Conservation (phyloP, 768 basidiomycete species). For the Lactarius psammicola region DNA sequence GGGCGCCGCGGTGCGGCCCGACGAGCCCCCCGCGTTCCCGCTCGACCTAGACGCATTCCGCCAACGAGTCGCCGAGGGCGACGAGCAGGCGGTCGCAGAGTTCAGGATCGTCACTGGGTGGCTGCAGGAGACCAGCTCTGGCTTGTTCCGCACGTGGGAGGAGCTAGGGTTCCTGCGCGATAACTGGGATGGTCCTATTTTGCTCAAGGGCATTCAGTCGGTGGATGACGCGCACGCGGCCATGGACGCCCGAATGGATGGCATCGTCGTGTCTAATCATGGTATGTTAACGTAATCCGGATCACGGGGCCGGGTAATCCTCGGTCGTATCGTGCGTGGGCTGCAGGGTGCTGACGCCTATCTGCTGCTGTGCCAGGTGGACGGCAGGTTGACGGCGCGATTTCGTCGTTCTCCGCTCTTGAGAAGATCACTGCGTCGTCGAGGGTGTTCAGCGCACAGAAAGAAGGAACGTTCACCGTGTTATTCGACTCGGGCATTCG, state of each 20-base stretch:
- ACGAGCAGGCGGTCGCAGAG: constrained; percentile 42
- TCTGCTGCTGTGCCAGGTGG: too few species aligned
- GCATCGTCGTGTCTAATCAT: constrained; percentile 80
- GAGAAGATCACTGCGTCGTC: constrained; percentile 64
- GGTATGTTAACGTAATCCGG: constrained; percentile 41
- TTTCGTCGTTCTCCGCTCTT: constrained; percentile 70
- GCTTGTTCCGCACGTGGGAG: constrained; percentile 65
- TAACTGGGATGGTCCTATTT: constrained; percentile 77
- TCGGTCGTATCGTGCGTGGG: too few species aligned
- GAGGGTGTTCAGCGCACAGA: constrained; percentile 56
- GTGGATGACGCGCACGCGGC: constrained; percentile 71
- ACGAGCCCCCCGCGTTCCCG: constrained; percentile 52
- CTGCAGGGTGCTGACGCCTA: too few species aligned
- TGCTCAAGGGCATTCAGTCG: constrained; percentile 78
- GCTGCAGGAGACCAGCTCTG: constrained; percentile 62
- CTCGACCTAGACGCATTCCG: constrained; percentile 53
- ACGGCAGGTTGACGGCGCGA: constrained; percentile 75
- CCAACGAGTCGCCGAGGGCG: constrained; percentile 45
- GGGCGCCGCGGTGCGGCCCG: constrained; percentile 44
- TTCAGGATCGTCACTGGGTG: constrained; percentile 59
- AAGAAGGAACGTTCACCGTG: constrained; percentile 59
- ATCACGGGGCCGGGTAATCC: not conserved
- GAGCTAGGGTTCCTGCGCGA: constrained; percentile 64
- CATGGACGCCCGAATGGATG: constrained; percentile 60
- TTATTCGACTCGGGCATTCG: constrained; percentile 82